Evolutionary conservation across 2,329 filamentous ascomycete species (phyloP).

Genomic region (Macrophomina phaseolina): DNA sequence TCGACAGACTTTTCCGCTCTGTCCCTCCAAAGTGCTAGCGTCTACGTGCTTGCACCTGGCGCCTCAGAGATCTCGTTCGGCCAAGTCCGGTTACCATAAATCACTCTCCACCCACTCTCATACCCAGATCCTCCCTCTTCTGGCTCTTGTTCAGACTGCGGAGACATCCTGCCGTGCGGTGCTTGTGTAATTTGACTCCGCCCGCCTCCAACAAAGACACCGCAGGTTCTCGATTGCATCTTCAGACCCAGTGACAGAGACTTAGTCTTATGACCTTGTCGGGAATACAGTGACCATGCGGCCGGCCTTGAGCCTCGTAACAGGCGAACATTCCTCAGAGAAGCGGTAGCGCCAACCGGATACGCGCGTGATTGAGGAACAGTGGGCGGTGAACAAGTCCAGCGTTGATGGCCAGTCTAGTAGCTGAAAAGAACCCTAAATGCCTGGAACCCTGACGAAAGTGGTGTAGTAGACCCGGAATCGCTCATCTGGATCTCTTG

Average conservation of each 20-base stretch:
- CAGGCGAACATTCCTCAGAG: neutral
- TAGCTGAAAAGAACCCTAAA: conserved; percentile 1
- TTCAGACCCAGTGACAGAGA: neutral
- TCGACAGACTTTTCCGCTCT: conserved; percentile 13
- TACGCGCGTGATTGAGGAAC: neutral
- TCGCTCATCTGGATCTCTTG: conserved; percentile 51
- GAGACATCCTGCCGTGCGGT: neutral
- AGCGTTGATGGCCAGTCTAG: conserved; percentile 2
- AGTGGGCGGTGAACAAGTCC: neutral
- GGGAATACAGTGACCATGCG: neutral
- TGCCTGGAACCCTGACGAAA: neutral
- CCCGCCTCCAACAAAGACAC: neutral
- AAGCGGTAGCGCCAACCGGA: neutral
- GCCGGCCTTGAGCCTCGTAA: conserved; percentile 4
- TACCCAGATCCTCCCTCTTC: neutral
- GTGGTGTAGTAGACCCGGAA: conserved; percentile 11
- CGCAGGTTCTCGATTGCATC: neutral
- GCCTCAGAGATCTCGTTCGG: conserved; percentile 5
- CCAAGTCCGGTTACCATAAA: conserved; percentile 11
- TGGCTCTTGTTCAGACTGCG: neutral
- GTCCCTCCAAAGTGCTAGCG: conserved; percentile 19
- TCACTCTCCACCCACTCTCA: neutral
- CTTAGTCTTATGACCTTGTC: neutral
- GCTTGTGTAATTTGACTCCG: neutral
- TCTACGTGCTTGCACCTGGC: neutral